phyloP scores from a whole-genome alignment of 495 filamentous ascomycete genomes.

The Tuber melanosporum region DNA sequence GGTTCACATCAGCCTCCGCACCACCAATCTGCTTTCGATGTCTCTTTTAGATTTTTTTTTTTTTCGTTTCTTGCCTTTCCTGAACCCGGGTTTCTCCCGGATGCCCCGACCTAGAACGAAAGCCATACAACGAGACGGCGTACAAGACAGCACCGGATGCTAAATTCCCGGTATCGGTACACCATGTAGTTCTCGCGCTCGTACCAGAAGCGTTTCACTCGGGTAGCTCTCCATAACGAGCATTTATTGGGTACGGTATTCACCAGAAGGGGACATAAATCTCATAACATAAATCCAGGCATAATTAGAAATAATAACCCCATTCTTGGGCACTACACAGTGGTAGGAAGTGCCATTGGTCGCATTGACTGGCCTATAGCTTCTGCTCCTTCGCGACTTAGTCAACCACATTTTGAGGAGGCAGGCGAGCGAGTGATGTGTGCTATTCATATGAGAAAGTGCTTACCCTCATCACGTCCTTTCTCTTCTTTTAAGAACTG shows the following conservation, averaged over 20 bases:
- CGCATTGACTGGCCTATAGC: background rate
- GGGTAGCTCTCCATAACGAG: background rate
- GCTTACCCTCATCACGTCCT: background rate
- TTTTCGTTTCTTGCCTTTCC: background rate
- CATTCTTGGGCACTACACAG: background rate
- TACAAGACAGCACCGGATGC: background rate
- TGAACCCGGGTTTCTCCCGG: background rate
- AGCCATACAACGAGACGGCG: background rate
- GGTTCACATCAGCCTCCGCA: background rate
- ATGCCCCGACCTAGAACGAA: background rate
- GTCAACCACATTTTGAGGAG: background rate
- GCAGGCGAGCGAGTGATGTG: background rate
- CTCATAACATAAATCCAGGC: background rate
- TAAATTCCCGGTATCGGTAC: background rate
- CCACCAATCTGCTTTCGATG: background rate
- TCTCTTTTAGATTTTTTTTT: background rate
- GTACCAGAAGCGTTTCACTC: background rate
- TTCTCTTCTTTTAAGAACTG: background rate
- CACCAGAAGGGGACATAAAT: background rate
- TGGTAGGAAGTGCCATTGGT: background rate
- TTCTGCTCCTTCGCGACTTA: background rate
- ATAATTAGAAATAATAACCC: background rate
- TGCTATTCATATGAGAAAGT: background rate
- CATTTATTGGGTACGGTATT: background rate
- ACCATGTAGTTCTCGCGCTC: background rate